phyloP scores from a whole-genome alignment of 257 asterid species.

The Anisodus acutangulus region DNA sequence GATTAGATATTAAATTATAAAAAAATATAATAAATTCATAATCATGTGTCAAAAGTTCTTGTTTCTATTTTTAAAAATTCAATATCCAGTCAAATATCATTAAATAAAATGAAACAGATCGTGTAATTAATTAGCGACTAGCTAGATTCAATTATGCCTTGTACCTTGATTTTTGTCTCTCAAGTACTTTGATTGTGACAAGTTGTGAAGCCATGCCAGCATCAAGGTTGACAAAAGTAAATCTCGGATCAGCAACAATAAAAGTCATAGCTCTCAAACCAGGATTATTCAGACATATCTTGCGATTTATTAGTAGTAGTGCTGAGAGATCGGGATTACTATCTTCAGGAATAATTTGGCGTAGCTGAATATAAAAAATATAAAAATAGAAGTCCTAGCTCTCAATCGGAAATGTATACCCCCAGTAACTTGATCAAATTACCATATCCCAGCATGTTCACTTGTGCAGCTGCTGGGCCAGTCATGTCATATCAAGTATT shows the following conservation, averaged over 20 bases:
- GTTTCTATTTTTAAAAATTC: not conserved
- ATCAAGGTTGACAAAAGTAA: conserved; percentile 63
- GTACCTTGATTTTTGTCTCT: conserved; percentile 54
- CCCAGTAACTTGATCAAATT: conserved; percentile 53
- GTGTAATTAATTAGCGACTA: not conserved
- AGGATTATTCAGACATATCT: too few relatives aligned
- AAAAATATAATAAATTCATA: too few relatives aligned
- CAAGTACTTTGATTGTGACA: conserved; percentile 59
- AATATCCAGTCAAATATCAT: not conserved
- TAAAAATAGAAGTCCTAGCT: conserved; percentile 35
- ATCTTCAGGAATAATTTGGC: too few relatives aligned
- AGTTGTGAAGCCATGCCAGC: conserved; percentile 78
- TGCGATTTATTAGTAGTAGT: too few relatives aligned
- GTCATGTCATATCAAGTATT: conserved; percentile 64
- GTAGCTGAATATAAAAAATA: too few relatives aligned
- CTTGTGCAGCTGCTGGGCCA: conserved; percentile 76
- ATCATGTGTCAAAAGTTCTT: too few relatives aligned
- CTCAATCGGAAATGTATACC: conserved; percentile 66
- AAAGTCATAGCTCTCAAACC: conserved; percentile 20
- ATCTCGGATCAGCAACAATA: conserved; percentile 49
- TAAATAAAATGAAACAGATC: not conserved
- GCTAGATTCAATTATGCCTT: not conserved
- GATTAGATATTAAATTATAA: too few relatives aligned
- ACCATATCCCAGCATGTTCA: conserved; percentile 74
- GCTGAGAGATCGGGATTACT: too few relatives aligned